Percentiles rank a stretch among this genome's conserved stretches.
Evolutionary conservation across 192 early-diverging fungal genomes (phyloP).

Genomic region (Linnemannia elongata): DNA sequence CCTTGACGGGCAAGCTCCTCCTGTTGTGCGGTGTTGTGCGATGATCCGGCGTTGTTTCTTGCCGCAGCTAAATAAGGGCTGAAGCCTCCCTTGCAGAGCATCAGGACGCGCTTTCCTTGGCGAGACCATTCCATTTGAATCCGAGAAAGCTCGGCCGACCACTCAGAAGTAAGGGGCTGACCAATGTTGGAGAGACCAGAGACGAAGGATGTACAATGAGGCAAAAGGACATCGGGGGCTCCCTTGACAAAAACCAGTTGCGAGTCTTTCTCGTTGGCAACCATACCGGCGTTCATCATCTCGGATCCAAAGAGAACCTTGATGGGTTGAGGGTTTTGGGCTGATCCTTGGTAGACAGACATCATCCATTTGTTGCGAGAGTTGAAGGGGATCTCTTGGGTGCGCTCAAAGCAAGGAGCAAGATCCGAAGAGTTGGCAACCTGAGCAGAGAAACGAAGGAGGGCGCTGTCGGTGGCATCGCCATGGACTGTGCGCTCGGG

Average conservation of each 20-base stretch:
- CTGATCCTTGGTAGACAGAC: conserved; percentile 33
- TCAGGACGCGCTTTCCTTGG: conserved; percentile 67
- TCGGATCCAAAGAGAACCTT: conserved; percentile 24
- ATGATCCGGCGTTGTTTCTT: background rate
- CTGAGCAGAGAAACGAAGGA: conserved; percentile 76
- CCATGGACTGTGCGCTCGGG: conserved; percentile 72
- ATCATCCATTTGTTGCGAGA: conserved; percentile 80
- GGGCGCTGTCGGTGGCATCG: conserved; percentile 88
- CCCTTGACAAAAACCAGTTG: conserved; percentile 77
- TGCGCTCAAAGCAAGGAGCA: conserved; percentile 24
- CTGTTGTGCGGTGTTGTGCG: background rate
- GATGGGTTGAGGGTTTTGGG: conserved; percentile 37
- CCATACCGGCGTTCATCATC: conserved; percentile 13
- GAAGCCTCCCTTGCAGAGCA: conserved; percentile 40
- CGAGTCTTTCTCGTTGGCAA: conserved; percentile 14
- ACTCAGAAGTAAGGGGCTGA: conserved; percentile 43
- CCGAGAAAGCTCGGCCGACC: conserved; percentile 57
- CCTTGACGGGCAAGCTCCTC: conserved; percentile 41
- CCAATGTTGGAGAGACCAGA: conserved; percentile 51
- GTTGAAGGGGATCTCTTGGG: conserved; percentile 74
- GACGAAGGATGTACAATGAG: conserved; percentile 51
- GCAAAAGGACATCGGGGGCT: conserved; percentile 79
- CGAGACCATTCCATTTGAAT: conserved; percentile 65
- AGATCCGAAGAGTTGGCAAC: conserved; percentile 52
- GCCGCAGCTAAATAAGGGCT: conserved; percentile 5